Evolutionary conservation across 441 rosid genomes (phyloP).

Genomic region (Biscutella auriculata): DNA sequence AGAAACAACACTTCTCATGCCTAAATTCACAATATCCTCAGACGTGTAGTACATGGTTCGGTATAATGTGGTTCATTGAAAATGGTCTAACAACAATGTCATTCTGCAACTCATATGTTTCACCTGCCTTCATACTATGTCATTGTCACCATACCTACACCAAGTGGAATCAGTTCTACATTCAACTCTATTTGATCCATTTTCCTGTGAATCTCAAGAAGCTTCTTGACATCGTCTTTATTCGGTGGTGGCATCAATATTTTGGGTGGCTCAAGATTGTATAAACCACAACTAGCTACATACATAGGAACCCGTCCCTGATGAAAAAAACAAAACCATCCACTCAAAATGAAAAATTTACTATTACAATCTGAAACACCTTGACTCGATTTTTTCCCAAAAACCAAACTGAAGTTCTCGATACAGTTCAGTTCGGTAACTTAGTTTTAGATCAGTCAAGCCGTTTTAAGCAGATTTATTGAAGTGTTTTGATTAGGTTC

Average conservation of each 20-base stretch:
- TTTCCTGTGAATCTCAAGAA: conserved; percentile 50
- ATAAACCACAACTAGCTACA: conserved; percentile 77
- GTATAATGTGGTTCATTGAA: conserved; percentile 73
- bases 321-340: not conserved
- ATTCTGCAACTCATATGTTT: conserved; percentile 77
- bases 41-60: conserved; percentile 51
- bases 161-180: conserved; percentile 61
- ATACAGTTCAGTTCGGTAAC: too few relatives aligned
- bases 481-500: too few relatives aligned
- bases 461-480: too few relatives aligned
- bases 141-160: conserved; percentile 71
- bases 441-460: too few relatives aligned
- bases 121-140: conserved; percentile 41
- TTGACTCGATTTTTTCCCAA: too few relatives aligned
- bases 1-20: not conserved
- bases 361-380: too few relatives aligned
- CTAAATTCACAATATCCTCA: too few relatives aligned
- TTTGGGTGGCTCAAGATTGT: conserved; percentile 81
- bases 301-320: conserved; percentile 93
- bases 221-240: conserved; percentile 74
- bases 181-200: conserved; percentile 81
- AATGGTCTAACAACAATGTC: conserved; percentile 80
- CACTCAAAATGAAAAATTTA: too few relatives aligned
- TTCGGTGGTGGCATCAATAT: conserved; percentile 74
- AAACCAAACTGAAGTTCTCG: too few relatives aligned